These are phyloP conservation scores for Rhododendron griersonianum DNA, from an alignment of 148 eudicot genomes.

Conservation along the genomic window DNA sequence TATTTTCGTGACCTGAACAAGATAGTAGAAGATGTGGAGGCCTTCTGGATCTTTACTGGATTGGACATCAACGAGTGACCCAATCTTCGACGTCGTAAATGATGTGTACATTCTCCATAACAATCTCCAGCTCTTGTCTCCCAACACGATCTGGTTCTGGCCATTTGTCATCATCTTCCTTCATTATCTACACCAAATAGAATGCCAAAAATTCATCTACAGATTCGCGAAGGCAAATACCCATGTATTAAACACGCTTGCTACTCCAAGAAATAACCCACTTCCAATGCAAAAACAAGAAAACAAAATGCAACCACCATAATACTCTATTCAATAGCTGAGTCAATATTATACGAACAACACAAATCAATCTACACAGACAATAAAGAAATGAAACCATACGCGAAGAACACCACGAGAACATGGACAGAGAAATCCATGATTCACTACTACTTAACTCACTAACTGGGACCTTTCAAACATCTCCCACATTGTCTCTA, in stretches of 20 bases:
- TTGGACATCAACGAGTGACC: constrained; percentile 62
- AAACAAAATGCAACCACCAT: neutral
- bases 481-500: too few relatives aligned
- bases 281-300: constrained; percentile 8
- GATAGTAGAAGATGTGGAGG: constrained; percentile 27
- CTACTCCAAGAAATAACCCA: constrained; percentile 27
- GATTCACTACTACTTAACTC: neutral
- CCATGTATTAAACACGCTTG: neutral
- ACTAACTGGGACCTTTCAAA: neutral
- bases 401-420: neutral
- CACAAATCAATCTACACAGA: neutral
- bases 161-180: constrained; percentile 33
- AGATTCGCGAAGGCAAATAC: neutral
- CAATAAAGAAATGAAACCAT: neutral
- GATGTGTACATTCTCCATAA: constrained; percentile 65
- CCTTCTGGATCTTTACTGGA: constrained; percentile 50
- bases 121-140: constrained; percentile 62
- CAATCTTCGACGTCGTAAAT: constrained; percentile 58
- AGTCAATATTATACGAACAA: neutral
- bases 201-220: neutral
- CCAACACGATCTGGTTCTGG: constrained; percentile 64
- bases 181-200: constrained; percentile 1
- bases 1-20: constrained; percentile 12
- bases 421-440: neutral
- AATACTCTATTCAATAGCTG: too few relatives aligned